phyloP scores from a whole-genome alignment of 192 early-diverging fungal genomes.

The Lobosporangium transversale region DNA sequence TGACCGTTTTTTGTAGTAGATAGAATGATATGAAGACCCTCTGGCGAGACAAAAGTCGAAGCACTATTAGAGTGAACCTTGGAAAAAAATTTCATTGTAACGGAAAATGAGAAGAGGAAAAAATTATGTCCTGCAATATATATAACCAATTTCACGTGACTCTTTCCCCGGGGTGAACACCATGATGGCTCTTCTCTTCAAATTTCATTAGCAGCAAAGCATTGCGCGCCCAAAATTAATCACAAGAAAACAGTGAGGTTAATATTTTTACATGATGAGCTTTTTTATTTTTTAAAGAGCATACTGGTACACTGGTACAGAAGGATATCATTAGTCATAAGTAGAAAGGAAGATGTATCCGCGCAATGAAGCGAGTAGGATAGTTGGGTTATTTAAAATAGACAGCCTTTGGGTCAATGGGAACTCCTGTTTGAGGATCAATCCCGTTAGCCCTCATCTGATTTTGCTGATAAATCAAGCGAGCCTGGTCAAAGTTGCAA shows the following conservation, averaged over 20 bases:
- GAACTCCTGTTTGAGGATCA: slow-evolving; percentile 66
- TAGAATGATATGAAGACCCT: slow-evolving; percentile 13
- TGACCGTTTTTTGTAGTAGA: slow-evolving; percentile 20
- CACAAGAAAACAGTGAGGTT: too few relatives aligned
- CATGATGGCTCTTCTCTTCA: too few relatives aligned
- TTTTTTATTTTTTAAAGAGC: too few relatives aligned
- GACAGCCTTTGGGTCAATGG: slow-evolving; percentile 66
- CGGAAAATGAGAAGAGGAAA: too few relatives aligned
- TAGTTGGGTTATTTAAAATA: slow-evolving; percentile 52
- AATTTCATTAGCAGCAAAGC: too few relatives aligned
- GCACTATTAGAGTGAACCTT: slow-evolving; percentile 2
- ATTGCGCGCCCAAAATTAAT: too few relatives aligned
- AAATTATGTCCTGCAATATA: too few relatives aligned
- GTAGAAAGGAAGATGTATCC: background rate
- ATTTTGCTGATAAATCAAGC: slow-evolving; percentile 63
- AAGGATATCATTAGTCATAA: background rate
- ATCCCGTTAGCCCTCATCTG: slow-evolving; percentile 68
- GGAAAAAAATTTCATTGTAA: slow-evolving; percentile 26
- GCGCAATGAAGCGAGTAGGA: background rate
- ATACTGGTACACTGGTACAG: background rate
- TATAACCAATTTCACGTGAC: too few relatives aligned
- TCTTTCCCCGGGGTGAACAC: too few relatives aligned
- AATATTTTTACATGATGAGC: too few relatives aligned
- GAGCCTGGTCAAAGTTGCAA: slow-evolving; percentile 66
- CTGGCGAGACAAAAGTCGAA: slow-evolving; percentile 16